These are phyloP conservation scores for Cyclanthera cordifolia DNA, from an alignment of 306 rosid species.

Conservation along the genomic window DNA sequence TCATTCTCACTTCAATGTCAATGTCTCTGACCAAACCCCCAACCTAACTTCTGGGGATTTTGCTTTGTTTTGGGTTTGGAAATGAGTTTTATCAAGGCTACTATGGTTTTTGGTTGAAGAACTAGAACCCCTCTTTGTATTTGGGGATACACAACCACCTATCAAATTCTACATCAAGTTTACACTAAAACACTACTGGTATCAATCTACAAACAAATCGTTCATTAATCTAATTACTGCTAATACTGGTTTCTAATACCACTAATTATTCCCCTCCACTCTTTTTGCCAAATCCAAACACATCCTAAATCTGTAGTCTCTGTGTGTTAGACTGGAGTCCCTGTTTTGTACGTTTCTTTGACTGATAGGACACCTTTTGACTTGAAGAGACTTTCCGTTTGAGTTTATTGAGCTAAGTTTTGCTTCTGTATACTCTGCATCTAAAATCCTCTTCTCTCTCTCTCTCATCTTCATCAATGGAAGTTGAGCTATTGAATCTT, in stretches of 20 bases:
- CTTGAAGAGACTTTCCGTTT: background rate
- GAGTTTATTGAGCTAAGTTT: background rate
- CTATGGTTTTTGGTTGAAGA: too few relatives aligned
- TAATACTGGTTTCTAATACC: too few relatives aligned
- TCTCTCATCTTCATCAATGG: background rate
- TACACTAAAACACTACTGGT: too few relatives aligned
- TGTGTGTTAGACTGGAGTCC: background rate
- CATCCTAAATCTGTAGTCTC: background rate
- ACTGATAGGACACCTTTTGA: constrained; percentile 4
- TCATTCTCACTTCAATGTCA: background rate
- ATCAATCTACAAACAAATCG: too few relatives aligned
- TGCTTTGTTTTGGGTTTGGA: background rate
- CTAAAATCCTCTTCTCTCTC: background rate
- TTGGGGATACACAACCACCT: too few relatives aligned
- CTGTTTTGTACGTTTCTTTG: background rate
- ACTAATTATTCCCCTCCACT: too few relatives aligned
- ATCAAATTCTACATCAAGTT: too few relatives aligned
- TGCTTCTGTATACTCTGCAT: background rate
- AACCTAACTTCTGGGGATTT: background rate
- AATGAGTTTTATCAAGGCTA: background rate
- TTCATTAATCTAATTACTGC: too few relatives aligned
- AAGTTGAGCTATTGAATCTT: background rate
- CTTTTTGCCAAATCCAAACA: too few relatives aligned
- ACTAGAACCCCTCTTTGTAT: too few relatives aligned
- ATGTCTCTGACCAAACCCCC: constrained; percentile 7